Evolutionary conservation across 2,329 filamentous ascomycete species (phyloP), one percentile per base, ranked within the genome.

Genomic region (Apiospora arundinis): DNA sequence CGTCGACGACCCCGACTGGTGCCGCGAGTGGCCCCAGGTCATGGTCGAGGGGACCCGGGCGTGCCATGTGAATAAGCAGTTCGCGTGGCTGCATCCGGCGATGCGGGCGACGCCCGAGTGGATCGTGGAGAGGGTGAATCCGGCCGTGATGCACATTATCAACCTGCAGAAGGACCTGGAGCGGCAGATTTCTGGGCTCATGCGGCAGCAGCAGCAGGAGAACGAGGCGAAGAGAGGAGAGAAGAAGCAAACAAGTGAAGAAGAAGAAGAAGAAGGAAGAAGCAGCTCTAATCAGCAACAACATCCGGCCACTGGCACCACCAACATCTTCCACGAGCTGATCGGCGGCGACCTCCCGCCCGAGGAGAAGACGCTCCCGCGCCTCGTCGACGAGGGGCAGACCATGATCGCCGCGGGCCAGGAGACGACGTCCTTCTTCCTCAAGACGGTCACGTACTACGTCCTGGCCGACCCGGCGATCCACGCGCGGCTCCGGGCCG

Each of bases 351-450:
- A 21, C 49, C 28, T 60, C 16, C 52, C 52, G 28, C 28, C 28
- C 28, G 52, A 21, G 9, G 52, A 60, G 7, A 60, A 60, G 18
- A 37, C 52, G 2, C 52, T 60, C 25, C 25, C 7, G 25, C 49
- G 49, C 25, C 49, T 60, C 52, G 52, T 40, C 52, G 52, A 60
- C 52, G 52, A 60, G 52, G 52, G 52, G 28, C 28, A 60, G 28
- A 60, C 52, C 52, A 21, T 37, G 18, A 60, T 60, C 52, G 52
- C 52, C 2, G 79, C 77, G 2, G 80, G 80, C 8, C 76, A 74
- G 52, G 78, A 80, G 67, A 79, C 78, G 3, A 77, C 75, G 1
- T 78, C 78, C 2, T 4, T 71, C 74, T 1, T 46, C 78, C 49
- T 69, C 40, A 46, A 52, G 23, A 40, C 44, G 32, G 56, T 65